Percentiles rank a stretch among this genome's conserved stretches.
Conservation (phyloP, 768 basidiomycete genomes). For the Sistotremastrum niveocremeum region DNA sequence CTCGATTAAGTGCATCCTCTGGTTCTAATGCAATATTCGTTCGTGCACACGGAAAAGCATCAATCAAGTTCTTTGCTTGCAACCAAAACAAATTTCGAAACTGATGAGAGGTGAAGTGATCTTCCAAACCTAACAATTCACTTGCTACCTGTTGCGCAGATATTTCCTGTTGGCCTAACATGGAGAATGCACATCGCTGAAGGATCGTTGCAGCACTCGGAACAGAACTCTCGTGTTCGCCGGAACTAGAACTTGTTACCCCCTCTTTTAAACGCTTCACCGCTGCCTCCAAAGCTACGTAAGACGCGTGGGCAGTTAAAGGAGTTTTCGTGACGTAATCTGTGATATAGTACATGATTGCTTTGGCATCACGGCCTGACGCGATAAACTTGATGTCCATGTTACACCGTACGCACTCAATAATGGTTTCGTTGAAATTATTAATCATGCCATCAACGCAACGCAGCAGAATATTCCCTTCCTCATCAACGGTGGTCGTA, state of each 20-base stretch:
- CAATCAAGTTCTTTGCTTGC: too few species aligned
- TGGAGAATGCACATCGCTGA: slow-evolving; percentile 2
- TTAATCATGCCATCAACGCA: slow-evolving; percentile 4
- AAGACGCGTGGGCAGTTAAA: slow-evolving; percentile 11
- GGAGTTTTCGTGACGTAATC: slow-evolving; percentile 24
- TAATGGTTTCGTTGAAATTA: slow-evolving; percentile 4
- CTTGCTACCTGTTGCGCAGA: slow-evolving; percentile 19
- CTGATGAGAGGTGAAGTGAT: slow-evolving; percentile 11
- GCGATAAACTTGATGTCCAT: slow-evolving; percentile 22
- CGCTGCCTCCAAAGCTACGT: slow-evolving; percentile 5
- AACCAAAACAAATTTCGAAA: slow-evolving; percentile 6
- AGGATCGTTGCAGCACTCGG: not conserved
- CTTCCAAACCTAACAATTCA: slow-evolving; percentile 13
- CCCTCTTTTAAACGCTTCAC: slow-evolving; percentile 2
- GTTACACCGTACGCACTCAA: slow-evolving; percentile 12
- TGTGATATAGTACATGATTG: slow-evolving; percentile 21
- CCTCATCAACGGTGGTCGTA: slow-evolving; percentile 2
- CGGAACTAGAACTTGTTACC: not conserved
- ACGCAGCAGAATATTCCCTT: slow-evolving; percentile 3
- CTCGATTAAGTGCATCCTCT: too few species aligned
- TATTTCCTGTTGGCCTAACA: slow-evolving; percentile 14
- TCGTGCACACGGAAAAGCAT: too few species aligned
- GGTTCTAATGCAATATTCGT: too few species aligned
- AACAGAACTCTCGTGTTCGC: not conserved
- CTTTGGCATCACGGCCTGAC: slow-evolving; percentile 19